Percentiles rank a stretch among this genome's conserved stretches.
Conservation (phyloP, 768 basidiomycete species). For the Crucibulum laeve region DNA sequence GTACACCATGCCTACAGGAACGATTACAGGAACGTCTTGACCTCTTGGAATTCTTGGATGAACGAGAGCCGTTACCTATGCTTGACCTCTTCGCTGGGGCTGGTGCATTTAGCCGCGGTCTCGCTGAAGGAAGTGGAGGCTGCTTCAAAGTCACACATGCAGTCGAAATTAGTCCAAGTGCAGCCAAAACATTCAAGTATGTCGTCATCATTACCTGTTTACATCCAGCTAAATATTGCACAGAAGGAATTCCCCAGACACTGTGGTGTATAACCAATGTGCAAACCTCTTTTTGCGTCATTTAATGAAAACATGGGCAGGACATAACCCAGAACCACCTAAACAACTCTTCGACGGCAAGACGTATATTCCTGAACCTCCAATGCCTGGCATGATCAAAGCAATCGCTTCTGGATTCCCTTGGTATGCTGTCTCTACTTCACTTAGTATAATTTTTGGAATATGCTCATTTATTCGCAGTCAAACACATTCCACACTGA, state of each 20-base stretch:
- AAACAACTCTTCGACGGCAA: conserved; percentile 33
- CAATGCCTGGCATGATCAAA: conserved; percentile 51
- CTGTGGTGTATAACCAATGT: conserved; percentile 66
- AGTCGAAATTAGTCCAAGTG: conserved; percentile 73
- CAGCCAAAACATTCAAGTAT: conserved; percentile 61
- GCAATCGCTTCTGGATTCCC: conserved; percentile 71
- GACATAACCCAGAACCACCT: conserved; percentile 34
- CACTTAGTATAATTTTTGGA: neutral
- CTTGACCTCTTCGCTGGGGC: conserved; percentile 49
- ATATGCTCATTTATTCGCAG: conserved; percentile 27
- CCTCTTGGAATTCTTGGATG: conserved; percentile 27
- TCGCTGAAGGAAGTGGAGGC: conserved; percentile 47
- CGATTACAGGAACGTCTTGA: conserved; percentile 22
- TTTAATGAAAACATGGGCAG: conserved; percentile 46
- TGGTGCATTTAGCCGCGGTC: conserved; percentile 60
- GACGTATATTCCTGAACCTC: conserved; percentile 36
- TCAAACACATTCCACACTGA: conserved; percentile 69
- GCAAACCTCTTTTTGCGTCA: conserved; percentile 59
- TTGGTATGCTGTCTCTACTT: conserved; percentile 41
- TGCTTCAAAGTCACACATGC: conserved; percentile 60
- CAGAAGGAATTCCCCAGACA: conserved; percentile 50
- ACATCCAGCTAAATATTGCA: neutral
- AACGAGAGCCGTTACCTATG: conserved; percentile 21
- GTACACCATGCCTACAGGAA: conserved; percentile 36
- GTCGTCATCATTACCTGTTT: conserved; percentile 11